Evolutionary conservation across 495 filamentous ascomycete genomes (phyloP), one percentile per base, ranked within the genome.

Genomic region (Penicillium pulvis): DNA sequence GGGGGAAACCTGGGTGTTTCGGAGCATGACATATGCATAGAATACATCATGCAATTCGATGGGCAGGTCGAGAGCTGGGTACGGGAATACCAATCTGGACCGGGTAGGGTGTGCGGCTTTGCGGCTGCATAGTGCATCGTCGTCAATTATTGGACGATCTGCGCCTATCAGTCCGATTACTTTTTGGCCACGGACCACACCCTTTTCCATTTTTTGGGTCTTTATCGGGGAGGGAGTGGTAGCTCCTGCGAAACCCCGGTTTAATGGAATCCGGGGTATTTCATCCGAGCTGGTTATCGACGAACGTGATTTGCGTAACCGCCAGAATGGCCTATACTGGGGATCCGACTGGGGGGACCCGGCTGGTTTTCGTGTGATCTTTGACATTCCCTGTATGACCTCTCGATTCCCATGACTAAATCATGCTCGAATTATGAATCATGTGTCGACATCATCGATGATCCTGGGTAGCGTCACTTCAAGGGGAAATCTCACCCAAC

Each of bases 401-500:
- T 58, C 54, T 62, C 54, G 28, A 53, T 46, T 56, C 56, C 42
- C 62, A 60, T 68, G 59, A 68, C 59, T 60, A 62, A 56, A 62
- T 58, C 55, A 68, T 68, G 60, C 63, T 53, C 60, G 43, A 57
- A 58, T 46, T 49, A 50, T 60, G 50, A 20, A 65, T 63, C 63
- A 63, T 62, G 55, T 53, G 63, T 62, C 60, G 63, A 69, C 63
- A 67, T 69, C 67, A 69, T 69, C 64, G 64, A 69, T 69, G 67
- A 69, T 63, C 54, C 54, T 36, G 20, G 9, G 19, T 17, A 53
- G 35, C 51, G 51, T 53, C 51, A 53, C 24, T 30, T 12, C 20
- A 42, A 12, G n/a, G 33, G 33, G 19, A 28, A 28, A 49, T 17
- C 23, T 46, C 26, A 49, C 17, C 46, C 46, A 49, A 49, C 46